These are phyloP conservation scores for Rhizopus stolonifer DNA, from an alignment of 371 early-diverging fungal species.

Conservation along the genomic window DNA sequence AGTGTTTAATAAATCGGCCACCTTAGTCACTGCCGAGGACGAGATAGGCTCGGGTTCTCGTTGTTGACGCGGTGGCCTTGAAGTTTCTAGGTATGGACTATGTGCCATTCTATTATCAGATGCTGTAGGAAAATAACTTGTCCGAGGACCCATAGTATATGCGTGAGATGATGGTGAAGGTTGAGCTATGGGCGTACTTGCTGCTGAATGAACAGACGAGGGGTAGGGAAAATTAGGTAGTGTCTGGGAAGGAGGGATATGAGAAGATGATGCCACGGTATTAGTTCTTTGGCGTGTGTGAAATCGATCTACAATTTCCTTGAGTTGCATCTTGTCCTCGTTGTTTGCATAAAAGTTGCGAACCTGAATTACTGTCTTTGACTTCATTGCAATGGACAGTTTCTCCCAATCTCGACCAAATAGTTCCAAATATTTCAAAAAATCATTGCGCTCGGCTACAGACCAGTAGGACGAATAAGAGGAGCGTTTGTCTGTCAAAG, in stretches of 20 bases:
- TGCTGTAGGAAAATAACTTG: slow-evolving; percentile 6
- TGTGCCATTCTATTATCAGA: not conserved
- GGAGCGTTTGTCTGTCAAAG: slow-evolving; percentile 34
- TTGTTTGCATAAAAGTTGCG: slow-evolving; percentile 80
- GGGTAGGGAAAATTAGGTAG: slow-evolving; percentile 35
- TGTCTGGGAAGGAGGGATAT: slow-evolving; percentile 24
- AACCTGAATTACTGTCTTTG: slow-evolving; percentile 82
- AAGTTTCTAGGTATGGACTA: not conserved
- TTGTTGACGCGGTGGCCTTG: slow-evolving; percentile 13
- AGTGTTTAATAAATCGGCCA: slow-evolving; percentile 49
- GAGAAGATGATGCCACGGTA: slow-evolving; percentile 11
- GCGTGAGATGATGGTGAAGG: slow-evolving; percentile 1
- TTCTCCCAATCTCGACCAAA: slow-evolving; percentile 81
- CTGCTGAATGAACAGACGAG: slow-evolving; percentile 18
- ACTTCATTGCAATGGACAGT: slow-evolving; percentile 68
- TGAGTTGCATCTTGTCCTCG: slow-evolving; percentile 65
- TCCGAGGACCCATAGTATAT: slow-evolving; percentile 6
- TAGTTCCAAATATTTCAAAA: slow-evolving; percentile 56
- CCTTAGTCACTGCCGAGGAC: slow-evolving; percentile 44
- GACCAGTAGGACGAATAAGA: slow-evolving; percentile 88
- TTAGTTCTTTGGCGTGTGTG: slow-evolving; percentile 17
- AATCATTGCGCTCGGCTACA: slow-evolving; percentile 73
- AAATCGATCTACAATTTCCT: slow-evolving; percentile 48
- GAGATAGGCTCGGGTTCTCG: slow-evolving; percentile 4
- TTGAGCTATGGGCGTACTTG: not conserved